Evolutionary conservation across 2,329 filamentous ascomycete genomes (phyloP).

Genomic region (Pseudocercospora pini-densiflorae): DNA sequence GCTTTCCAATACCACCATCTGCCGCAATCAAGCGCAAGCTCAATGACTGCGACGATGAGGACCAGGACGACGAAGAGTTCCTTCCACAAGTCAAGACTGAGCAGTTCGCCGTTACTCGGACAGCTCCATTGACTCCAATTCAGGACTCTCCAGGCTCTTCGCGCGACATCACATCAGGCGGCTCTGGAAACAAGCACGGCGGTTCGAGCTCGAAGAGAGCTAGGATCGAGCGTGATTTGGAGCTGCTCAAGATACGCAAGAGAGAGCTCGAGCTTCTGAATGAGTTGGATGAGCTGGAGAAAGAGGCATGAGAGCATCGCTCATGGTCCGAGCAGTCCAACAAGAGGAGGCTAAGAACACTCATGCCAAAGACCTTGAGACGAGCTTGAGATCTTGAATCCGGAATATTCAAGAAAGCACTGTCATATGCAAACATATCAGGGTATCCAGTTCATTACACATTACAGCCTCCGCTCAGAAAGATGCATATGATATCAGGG

Average conservation of each 20-base stretch:
- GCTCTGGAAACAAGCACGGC: background rate
- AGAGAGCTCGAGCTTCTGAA: background rate
- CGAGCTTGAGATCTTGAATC: background rate
- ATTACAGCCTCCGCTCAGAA: background rate
- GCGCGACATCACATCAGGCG: background rate
- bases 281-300: background rate
- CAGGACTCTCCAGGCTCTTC: background rate
- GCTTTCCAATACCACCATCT: background rate
- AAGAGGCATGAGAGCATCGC: background rate
- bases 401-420: background rate
- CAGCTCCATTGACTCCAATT: background rate
- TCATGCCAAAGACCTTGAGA: background rate
- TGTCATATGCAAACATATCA: background rate
- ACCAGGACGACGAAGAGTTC: background rate
- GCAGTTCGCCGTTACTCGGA: background rate
- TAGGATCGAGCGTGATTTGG: background rate
- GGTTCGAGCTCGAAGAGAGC: background rate
- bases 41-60: background rate
- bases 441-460: background rate
- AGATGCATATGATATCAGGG: background rate
- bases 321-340: background rate
- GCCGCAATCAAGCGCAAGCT: background rate
- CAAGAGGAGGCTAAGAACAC: background rate
- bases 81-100: background rate
- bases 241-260: background rate